phyloP scores from a whole-genome alignment of 2,329 filamentous ascomycete genomes.

The Cercospora citrullina region DNA sequence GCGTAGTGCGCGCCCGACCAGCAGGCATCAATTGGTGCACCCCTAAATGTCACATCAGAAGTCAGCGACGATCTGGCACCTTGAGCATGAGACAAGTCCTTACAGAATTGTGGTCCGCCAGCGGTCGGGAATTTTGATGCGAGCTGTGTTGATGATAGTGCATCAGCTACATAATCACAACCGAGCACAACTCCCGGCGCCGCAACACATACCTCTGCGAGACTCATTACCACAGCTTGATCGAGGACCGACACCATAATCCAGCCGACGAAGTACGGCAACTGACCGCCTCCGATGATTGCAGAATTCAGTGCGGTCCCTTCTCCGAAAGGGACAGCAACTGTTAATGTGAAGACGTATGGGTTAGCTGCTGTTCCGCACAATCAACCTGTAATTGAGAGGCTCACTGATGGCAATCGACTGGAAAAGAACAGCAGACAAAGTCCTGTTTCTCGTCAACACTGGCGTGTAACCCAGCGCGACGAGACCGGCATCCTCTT shows the following conservation, averaged over 20 bases:
- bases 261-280: constrained; percentile 72
- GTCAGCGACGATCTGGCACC: neutral
- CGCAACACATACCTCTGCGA: constrained; percentile 49
- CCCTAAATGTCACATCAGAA: neutral
- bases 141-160: constrained; percentile 50
- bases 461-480: constrained; percentile 59
- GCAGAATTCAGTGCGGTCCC: constrained; percentile 56
- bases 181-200: neutral
- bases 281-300: constrained; percentile 64
- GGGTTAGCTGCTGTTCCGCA: neutral
- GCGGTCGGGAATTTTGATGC: constrained; percentile 74
- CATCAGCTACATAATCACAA: neutral
- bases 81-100: neutral
- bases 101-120: constrained; percentile 73
- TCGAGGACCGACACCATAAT: constrained; percentile 66
- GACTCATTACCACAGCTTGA: constrained; percentile 66
- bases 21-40: constrained; percentile 2
- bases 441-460: constrained; percentile 59
- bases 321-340: constrained; percentile 51
- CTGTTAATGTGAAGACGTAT: neutral
- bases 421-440: constrained; percentile 62
- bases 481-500: constrained; percentile 9
- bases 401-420: constrained; percentile 53
- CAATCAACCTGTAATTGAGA: constrained; percentile 27
- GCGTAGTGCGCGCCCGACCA: neutral